These are phyloP conservation scores for Dryas drummondii DNA, from an alignment of 306 rosid species.

Conservation along the genomic window DNA sequence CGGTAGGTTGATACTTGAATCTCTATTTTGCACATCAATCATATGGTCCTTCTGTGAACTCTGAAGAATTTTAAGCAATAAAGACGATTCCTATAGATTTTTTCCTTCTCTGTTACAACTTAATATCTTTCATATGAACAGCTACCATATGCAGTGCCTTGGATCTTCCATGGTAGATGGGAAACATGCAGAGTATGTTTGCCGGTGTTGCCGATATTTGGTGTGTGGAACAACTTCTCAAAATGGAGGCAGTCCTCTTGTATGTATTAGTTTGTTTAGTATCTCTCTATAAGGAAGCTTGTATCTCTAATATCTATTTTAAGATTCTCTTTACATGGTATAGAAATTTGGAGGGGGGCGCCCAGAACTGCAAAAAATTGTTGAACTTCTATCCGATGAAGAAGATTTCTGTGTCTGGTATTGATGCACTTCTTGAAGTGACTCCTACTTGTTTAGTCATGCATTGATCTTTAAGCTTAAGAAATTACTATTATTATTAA, in stretches of 20 bases:
- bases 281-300: conserved; percentile 6
- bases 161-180: conserved; percentile 37
- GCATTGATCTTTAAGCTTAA: neutral
- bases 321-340: conserved; percentile 32
- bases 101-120: neutral
- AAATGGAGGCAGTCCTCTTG: conserved; percentile 53
- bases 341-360: conserved; percentile 56
- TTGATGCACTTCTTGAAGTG: conserved; percentile 4
- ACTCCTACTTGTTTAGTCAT: neutral
- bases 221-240: conserved; percentile 39
- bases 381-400: conserved; percentile 48
- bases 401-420: conserved; percentile 63
- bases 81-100: conserved; percentile 9
- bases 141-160: conserved; percentile 74
- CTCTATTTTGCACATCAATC: conserved; percentile 11
- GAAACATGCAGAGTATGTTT: conserved; percentile 34
- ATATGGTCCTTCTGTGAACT: neutral
- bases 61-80: conserved; percentile 6
- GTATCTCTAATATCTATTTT: conserved; percentile 1
- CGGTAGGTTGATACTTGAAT: conserved; percentile 19
- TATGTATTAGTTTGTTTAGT: conserved; percentile 36
- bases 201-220: conserved; percentile 59
- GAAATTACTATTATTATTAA: neutral
- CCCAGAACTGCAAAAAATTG: conserved; percentile 53
- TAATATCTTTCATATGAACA: conserved; percentile 44